Evolutionary conservation across 139 green algal species (phyloP), one percentile per base, ranked within the genome.

Genomic region (Closterium sp.): DNA sequence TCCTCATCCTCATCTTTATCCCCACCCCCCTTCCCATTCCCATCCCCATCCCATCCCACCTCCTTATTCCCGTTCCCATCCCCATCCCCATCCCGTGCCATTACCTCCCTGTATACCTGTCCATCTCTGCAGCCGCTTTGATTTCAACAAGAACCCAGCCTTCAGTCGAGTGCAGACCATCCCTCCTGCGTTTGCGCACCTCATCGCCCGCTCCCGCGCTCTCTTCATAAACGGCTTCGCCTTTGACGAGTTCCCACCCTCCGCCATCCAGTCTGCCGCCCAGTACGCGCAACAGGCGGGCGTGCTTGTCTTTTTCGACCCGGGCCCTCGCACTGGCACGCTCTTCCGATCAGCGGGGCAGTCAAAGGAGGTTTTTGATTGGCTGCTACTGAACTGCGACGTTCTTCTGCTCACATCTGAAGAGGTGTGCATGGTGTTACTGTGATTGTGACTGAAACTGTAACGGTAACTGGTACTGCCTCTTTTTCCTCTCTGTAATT

Each of bases 241-340:
- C 0, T 98, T 99, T 94, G 98, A 99, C 93, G 98, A 99, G 96
- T 95, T 99, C 85, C 96, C 96, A 0, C 88, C 96, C 22, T 88
- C 93, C 24, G 91, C 84, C 30, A 84, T 96, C 19, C 30, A 34
- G 9, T 34, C 86, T 0, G 92, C 92, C 31, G 11, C 90, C 11
- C 13, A 17, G 22, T 45, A 94, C 17, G 96, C 97, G 0, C 96
- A 95, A 0, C 11, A 10, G 0, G 89, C 95, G 27, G 97, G 97
- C 34, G 95, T 95, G 2, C 94, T 95, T 1, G 94, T 99, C 2
- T 97, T 99, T 79, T 99, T 99, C 90, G 98, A 99, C 89, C 97
- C 97, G 85, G 97, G 97, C 93, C 95, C 91, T 88, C 91, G 96
- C 34, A 90, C 91, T 11, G 92, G 91, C 21, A 92, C 79, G n/a